Conservation (phyloP, 768 basidiomycete species). For the Galerina marginata region DNA sequence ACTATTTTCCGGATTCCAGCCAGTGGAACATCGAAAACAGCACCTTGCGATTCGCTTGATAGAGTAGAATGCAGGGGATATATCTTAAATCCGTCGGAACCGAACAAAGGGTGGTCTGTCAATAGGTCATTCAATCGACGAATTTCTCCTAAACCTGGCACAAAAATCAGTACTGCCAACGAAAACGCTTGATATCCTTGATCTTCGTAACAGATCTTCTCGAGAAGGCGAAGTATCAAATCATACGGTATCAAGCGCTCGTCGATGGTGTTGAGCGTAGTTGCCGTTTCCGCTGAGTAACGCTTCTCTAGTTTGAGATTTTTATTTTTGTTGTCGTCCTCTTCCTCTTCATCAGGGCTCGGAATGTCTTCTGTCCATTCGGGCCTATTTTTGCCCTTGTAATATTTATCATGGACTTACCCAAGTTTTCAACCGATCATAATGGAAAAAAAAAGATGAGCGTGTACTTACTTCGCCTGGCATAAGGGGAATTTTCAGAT, state of each 20-base stretch:
- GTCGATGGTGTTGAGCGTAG: slow-evolving; percentile 85
- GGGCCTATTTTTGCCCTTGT: slow-evolving; percentile 59
- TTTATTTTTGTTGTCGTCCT: slow-evolving; percentile 43
- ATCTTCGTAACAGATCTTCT: slow-evolving; percentile 81
- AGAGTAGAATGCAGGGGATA: slow-evolving; percentile 93
- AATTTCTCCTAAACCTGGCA: slow-evolving; percentile 95
- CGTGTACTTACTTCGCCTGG: slow-evolving; percentile 63
- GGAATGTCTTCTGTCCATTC: slow-evolving; percentile 84
- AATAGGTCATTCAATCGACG: slow-evolving; percentile 85
- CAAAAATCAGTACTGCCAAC: slow-evolving; percentile 85
- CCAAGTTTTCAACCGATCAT: background rate
- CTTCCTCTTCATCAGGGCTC: slow-evolving; percentile 71
- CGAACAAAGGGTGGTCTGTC: slow-evolving; percentile 75
- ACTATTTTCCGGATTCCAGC: slow-evolving; percentile 89
- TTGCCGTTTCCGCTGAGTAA: slow-evolving; percentile 77
- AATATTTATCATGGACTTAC: slow-evolving; percentile 67
- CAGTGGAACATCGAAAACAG: slow-evolving; percentile 90
- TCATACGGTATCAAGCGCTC: slow-evolving; percentile 92
- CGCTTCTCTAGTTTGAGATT: slow-evolving; percentile 70
- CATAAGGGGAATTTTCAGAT: slow-evolving; percentile 81
- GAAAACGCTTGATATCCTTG: slow-evolving; percentile 60
- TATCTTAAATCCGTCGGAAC: slow-evolving; percentile 69
- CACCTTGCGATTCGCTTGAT: slow-evolving; percentile 88
- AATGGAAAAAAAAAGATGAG: background rate
- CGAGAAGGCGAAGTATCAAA: slow-evolving; percentile 82